Conservation (phyloP, 2,329 filamentous ascomycete genomes). For the Fusarium sp. region DNA sequence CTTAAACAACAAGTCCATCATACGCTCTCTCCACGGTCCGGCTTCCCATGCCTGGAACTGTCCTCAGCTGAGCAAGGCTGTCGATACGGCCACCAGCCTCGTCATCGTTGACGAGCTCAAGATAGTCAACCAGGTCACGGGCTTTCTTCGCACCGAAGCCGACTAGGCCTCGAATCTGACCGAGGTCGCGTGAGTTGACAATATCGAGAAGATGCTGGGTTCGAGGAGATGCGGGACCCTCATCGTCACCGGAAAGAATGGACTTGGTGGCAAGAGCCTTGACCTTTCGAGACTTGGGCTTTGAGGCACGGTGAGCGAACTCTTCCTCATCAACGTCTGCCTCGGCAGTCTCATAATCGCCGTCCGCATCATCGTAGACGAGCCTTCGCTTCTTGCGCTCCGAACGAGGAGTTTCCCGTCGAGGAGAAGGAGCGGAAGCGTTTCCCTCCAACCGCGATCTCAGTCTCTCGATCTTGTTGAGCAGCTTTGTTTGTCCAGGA, state of each 20-base stretch:
- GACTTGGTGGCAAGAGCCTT: slow-evolving; percentile 39
- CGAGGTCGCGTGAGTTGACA: slow-evolving; percentile 76
- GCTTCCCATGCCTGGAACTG: slow-evolving; percentile 66
- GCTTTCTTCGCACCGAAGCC: slow-evolving; percentile 80
- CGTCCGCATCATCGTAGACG: slow-evolving; percentile 48
- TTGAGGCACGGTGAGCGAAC: slow-evolving; percentile 39
- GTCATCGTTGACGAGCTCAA: slow-evolving; percentile 56
- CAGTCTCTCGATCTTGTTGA: slow-evolving; percentile 74
- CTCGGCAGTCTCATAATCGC: slow-evolving; percentile 52
- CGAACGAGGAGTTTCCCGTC: slow-evolving; percentile 36
- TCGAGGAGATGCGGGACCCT: slow-evolving; percentile 59
- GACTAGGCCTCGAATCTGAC: slow-evolving; percentile 71
- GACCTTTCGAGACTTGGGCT: slow-evolving; percentile 44
- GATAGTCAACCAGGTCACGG: slow-evolving; percentile 64
- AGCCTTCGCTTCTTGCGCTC: slow-evolving; percentile 45
- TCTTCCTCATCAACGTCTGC: slow-evolving; percentile 53
- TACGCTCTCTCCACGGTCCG: slow-evolving; percentile 66
- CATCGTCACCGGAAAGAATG: slow-evolving; percentile 50
- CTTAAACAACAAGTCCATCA: slow-evolving; percentile 52
- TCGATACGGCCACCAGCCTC: slow-evolving; percentile 53
- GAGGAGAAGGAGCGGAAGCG: slow-evolving; percentile 19
- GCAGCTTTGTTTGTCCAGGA: slow-evolving; percentile 81
- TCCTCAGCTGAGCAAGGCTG: slow-evolving; percentile 60
- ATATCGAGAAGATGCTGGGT: slow-evolving; percentile 72
- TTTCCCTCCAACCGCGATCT: slow-evolving; percentile 58